Evolutionary conservation across 2,329 filamentous ascomycete species (phyloP).

Genomic region (Phaeophleospora eucalypticola): DNA sequence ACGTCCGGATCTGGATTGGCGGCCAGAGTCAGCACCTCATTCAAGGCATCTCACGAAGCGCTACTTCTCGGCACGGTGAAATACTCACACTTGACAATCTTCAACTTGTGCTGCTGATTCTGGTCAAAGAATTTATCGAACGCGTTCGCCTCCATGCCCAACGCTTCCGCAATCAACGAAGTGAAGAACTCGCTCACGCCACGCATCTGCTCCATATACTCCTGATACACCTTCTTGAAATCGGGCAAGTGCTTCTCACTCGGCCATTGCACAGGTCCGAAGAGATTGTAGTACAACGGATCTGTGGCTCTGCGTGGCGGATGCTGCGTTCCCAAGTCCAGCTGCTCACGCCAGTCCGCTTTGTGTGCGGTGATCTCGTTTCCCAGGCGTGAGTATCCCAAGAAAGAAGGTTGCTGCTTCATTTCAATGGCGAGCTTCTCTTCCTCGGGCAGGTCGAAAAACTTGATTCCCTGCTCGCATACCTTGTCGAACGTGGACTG

Average conservation of each 20-base stretch:
- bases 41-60: too few relatives aligned
- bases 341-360: constrained; percentile 78
- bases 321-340: constrained; percentile 80
- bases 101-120: constrained; percentile 75
- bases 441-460: constrained; percentile 71
- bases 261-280: constrained; percentile 78
- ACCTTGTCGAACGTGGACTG: constrained; percentile 62
- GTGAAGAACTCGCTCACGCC: constrained; percentile 70
- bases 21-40: too few relatives aligned
- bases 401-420: constrained; percentile 42
- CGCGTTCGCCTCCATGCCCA: constrained; percentile 63
- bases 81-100: constrained; percentile 84
- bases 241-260: constrained; percentile 56
- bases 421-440: constrained; percentile 65
- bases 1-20: constrained; percentile 73
- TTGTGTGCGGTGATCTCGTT: constrained; percentile 66
- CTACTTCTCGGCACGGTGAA: too few relatives aligned
- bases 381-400: constrained; percentile 44
- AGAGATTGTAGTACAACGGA: constrained; percentile 69
- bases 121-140: constrained; percentile 76
- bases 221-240: constrained; percentile 65
- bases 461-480: constrained; percentile 62
- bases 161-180: constrained; percentile 76
- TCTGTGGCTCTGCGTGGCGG: constrained; percentile 57
- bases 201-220: constrained; percentile 75